Percentiles rank a stretch among this genome's conserved stretches.
Evolutionary conservation across 2,329 filamentous ascomycete species (phyloP).

Genomic region (Lasiodiplodia gonubiensis): DNA sequence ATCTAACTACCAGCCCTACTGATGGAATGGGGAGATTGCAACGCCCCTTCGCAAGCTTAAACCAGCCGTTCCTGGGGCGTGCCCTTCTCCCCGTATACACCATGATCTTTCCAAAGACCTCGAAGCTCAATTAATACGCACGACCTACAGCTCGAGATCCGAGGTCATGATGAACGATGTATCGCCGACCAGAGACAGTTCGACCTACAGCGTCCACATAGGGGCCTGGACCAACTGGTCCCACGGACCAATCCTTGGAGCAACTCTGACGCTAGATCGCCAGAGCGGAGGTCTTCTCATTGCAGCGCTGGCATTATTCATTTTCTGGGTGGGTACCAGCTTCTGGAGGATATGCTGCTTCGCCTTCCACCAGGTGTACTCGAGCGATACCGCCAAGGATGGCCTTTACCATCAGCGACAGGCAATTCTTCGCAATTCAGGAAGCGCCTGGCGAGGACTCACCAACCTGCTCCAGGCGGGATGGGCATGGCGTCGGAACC

Average conservation of each 20-base stretch:
- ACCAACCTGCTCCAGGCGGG: neutral
- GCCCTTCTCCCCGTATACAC: neutral
- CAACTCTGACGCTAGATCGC: conserved; percentile 41
- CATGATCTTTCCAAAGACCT: neutral
- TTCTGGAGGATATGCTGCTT: conserved; percentile 37
- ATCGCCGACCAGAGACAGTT: neutral
- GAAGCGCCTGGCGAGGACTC: conserved; percentile 2
- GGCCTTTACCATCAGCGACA: conserved; percentile 35
- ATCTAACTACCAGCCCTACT: neutral
- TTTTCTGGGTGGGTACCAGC: conserved; percentile 33
- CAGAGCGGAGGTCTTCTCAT: conserved; percentile 42
- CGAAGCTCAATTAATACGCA: neutral
- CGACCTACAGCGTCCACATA: conserved; percentile 31
- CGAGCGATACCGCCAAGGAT: conserved; percentile 32
- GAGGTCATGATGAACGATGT: neutral
- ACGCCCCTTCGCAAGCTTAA: neutral
- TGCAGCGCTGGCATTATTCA: conserved; percentile 44
- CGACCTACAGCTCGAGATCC: neutral
- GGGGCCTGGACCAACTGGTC: conserved; percentile 45
- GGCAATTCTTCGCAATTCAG: conserved; percentile 29
- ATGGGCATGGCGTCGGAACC: conserved; percentile 16
- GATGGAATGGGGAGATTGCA: conserved; percentile 1
- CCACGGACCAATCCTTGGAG: conserved; percentile 38
- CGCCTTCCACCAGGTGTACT: conserved; percentile 33
- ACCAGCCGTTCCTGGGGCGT: neutral